Percentiles rank a stretch among this genome's conserved stretches.
phyloP scores from a whole-genome alignment of 805 yeast species.

The Metschnikowia kunwiensis region DNA sequence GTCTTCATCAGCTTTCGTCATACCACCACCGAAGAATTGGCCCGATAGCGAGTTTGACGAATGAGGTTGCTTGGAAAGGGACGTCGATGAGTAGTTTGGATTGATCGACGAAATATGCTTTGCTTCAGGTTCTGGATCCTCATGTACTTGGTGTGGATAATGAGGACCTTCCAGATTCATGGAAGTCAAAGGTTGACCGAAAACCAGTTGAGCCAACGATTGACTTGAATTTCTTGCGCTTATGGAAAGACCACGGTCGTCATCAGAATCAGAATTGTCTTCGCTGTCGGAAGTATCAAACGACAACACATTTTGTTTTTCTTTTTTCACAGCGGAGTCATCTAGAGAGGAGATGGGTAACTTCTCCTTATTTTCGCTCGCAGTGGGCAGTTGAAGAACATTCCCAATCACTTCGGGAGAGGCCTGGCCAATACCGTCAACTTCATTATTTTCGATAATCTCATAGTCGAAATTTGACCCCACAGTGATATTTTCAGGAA shows the following conservation, averaged over 20 bases:
- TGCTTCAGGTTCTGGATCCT: conserved; percentile 26
- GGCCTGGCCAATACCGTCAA: conserved; percentile 10
- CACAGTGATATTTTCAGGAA: conserved; percentile 43
- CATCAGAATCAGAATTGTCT: conserved; percentile 24
- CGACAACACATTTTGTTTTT: conserved; percentile 11
- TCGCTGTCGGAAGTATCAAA: conserved; percentile 14
- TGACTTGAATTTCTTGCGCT: conserved; percentile 40
- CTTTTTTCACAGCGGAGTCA: conserved; percentile 14
- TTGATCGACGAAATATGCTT: conserved; percentile 29
- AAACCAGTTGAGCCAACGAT: conserved; percentile 42
- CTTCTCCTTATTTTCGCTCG: conserved; percentile 9
- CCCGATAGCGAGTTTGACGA: conserved; percentile 38
- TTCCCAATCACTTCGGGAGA: conserved; percentile 17
- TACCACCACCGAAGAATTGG: conserved; percentile 35
- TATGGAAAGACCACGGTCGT: conserved; percentile 38
- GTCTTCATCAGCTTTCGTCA: conserved; percentile 14
- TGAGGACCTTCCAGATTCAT: conserved; percentile 17
- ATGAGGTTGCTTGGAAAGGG: conserved; percentile 41
- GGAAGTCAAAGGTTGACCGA: conserved; percentile 24
- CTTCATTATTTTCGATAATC: conserved; percentile 27
- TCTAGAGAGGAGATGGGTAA: conserved; percentile 21
- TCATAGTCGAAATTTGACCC: conserved; percentile 42
- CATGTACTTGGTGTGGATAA: conserved; percentile 19
- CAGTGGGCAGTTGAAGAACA: background rate
- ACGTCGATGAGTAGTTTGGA: conserved; percentile 33